phyloP scores from a whole-genome alignment of 495 filamentous ascomycete genomes.

The Xylaria telfairii region DNA sequence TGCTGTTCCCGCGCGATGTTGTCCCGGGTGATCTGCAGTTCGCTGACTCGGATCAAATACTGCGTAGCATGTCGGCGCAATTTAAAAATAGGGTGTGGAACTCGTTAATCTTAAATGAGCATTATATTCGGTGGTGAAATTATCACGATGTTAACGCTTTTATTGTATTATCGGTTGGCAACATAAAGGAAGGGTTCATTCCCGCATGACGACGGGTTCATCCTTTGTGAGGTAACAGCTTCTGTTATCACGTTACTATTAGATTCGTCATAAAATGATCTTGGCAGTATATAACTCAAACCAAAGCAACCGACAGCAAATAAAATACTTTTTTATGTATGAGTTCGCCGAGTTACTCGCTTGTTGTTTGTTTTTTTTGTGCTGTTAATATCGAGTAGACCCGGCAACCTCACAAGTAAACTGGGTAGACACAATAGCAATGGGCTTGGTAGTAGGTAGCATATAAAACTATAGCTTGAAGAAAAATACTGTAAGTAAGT shows the following conservation, averaged over 20 bases:
- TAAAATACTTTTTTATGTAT: background rate
- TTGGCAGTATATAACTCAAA: background rate
- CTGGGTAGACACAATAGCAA: no score
- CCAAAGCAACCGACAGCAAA: no score
- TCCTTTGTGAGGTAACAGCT: background rate
- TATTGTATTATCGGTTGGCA: background rate
- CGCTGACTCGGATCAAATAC: background rate
- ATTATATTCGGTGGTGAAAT: slow-evolving; percentile 3
- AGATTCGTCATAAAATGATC: background rate
- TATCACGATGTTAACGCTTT: background rate
- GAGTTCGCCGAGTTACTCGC: background rate
- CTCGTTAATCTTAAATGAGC: background rate
- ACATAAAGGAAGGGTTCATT: no score
- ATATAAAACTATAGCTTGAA: no score
- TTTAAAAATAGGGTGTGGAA: background rate
- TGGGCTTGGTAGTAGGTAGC: no score
- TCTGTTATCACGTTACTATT: background rate
- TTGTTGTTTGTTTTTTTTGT: background rate
- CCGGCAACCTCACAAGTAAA: no score
- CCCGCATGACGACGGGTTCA: no score
- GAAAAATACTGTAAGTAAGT: no score
- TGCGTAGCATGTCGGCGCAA: background rate
- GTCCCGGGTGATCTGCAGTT: background rate
- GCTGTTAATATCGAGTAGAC: background rate
- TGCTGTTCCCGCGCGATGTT: background rate